Conservation (phyloP, 75 land plant genomes). For the Adiantum capillusveneris region DNA sequence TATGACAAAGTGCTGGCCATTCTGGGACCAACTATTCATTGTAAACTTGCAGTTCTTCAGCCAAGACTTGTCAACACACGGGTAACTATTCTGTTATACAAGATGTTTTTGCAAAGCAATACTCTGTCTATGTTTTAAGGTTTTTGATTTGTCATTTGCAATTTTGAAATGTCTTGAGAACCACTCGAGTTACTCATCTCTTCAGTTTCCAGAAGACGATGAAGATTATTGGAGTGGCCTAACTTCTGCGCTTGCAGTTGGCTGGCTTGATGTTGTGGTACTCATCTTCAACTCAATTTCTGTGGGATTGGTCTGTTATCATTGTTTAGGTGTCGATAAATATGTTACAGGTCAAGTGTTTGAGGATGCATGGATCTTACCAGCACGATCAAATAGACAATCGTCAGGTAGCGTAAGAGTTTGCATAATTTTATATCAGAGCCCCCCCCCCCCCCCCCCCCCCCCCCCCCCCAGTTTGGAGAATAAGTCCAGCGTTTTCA, state of each 20-base stretch:
- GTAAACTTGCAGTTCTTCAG: constrained; percentile 60
- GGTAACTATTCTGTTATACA: constrained; percentile 36
- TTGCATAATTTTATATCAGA: not conserved
- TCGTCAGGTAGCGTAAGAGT: constrained; percentile 52
- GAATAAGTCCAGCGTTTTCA: not conserved
- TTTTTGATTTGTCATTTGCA: not conserved
- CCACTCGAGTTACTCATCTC: too few relatives aligned
- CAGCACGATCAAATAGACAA: constrained; percentile 67
- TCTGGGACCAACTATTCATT: constrained; percentile 41
- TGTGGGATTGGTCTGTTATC: too few relatives aligned
- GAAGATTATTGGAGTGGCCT: constrained; percentile 80
- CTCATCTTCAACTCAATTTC: too few relatives aligned
- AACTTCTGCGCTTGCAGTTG: constrained; percentile 78
- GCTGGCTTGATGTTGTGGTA: constrained; percentile 93
- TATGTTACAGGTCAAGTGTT: constrained; percentile 52
- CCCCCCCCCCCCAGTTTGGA: not conserved
- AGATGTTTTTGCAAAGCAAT: too few relatives aligned
- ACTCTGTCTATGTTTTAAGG: not conserved
- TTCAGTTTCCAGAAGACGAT: constrained; percentile 82
- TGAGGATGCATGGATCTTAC: constrained; percentile 97
- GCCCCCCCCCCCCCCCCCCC: too few relatives aligned
- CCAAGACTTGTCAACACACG: constrained; percentile 47
- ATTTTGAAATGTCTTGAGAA: too few relatives aligned
- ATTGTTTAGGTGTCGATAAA: too few relatives aligned
- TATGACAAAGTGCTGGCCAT: constrained; percentile 65